Base-by-base conservation (phyloP, 371 early-diverging fungal species). In the Choanephora cucurbitarum region DNA sequence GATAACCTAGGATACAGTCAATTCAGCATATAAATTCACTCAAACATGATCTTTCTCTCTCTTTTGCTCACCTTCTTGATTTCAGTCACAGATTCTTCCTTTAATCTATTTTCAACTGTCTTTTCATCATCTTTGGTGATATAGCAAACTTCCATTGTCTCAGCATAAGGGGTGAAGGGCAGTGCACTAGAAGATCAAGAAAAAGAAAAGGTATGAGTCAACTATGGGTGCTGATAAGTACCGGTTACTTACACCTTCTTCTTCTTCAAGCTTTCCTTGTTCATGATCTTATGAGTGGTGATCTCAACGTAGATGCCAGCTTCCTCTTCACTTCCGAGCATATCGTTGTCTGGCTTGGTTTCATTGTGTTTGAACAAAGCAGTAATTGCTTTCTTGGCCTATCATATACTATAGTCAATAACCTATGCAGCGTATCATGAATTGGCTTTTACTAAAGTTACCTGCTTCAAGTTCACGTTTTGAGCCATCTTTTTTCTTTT, bases 1-100 rank as follows among this genome's bases (percentile, higher is more conserved):
- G 58, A 95, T 79, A 23, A 92, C 86, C 63, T 62, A 49, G 34
- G 40, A 21, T 5, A 8, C 8, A 9, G 6, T 43, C 21, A 41
- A 23, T 17, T n/a, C n/a, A n/a, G n/a, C n/a, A n/a, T n/a, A n/a
- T n/a, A n/a, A n/a, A n/a, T n/a, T n/a, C n/a, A n/a, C n/a, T n/a
- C 4, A 3, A 34, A 32, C 33, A 17, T 7, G 3, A 5, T 19
- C 5, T 9, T 14, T 23, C 21, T 44, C 1, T 23, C 13, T 42
- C 18, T 28, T 31, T 8, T 1, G 17, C 49, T 51, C 41, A 64
- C 64, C 59, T 64, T 59, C 11, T 64, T 64, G 28, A 62, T 42
- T 6, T 31, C 19, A 42, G 46, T 28, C 18, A 55, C 33, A 21
- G 43, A 23, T 23, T 44, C 15, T 14, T 40, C 44, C 37, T 64